Evolutionary conservation across 1,139 yeast species (phyloP).

Genomic region (Blastobotrys apis): DNA sequence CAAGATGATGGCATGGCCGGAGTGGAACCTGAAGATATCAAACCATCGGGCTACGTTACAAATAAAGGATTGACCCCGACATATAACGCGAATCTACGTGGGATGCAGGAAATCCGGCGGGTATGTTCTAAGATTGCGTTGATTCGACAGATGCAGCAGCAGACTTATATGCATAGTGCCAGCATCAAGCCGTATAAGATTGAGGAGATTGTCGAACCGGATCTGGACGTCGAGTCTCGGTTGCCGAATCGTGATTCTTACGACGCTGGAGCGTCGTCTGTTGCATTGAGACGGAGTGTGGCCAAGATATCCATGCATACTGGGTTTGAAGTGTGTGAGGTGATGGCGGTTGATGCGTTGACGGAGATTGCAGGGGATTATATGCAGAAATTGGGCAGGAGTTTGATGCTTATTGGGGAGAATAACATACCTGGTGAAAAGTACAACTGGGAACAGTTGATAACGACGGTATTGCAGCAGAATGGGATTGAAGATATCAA

Average conservation of each 20-base stretch:
- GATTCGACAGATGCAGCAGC: conserved; percentile 88
- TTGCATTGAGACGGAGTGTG: conserved; percentile 63
- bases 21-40: conserved; percentile 33
- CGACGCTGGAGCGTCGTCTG: conserved; percentile 55
- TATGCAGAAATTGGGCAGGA: conserved; percentile 65
- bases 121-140: conserved; percentile 84
- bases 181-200: conserved; percentile 69
- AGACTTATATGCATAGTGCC: conserved; percentile 67
- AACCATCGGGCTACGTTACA: conserved; percentile 41
- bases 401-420: conserved; percentile 47
- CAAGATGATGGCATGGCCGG: conserved; percentile 40
- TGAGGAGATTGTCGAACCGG: conserved; percentile 57
- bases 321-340: conserved; percentile 85
- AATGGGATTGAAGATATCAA: conserved; percentile 84
- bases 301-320: conserved; percentile 85
- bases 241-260: conserved; percentile 61
- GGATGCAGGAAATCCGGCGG: conserved; percentile 84
- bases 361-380: conserved; percentile 83
- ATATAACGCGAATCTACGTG: conserved; percentile 60
- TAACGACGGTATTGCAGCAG: conserved; percentile 65
- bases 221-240: conserved; percentile 74
- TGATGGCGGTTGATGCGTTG: conserved; percentile 70
- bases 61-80: conserved; percentile 54
- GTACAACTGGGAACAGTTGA: conserved; percentile 44
- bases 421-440: conserved; percentile 34